These are phyloP conservation scores for Curvularia verruculosa DNA, from an alignment of 2,329 filamentous ascomycete species.

Conservation along the genomic window DNA sequence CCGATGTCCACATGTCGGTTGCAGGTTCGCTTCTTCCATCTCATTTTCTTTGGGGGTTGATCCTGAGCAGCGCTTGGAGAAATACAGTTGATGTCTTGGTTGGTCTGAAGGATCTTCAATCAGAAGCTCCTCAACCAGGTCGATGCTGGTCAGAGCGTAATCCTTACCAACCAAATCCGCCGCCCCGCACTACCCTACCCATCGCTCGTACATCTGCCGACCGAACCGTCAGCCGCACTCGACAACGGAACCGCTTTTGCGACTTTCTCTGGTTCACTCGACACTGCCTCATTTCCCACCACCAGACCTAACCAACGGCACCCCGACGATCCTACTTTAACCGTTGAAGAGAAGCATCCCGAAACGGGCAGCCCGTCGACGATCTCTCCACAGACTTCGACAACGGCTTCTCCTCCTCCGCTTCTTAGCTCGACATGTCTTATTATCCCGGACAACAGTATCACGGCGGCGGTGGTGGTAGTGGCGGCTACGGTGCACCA, in stretches of 20 bases:
- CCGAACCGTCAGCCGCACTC: conserved; percentile 23
- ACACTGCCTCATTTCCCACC: conserved; percentile 7
- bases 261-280: conserved; percentile 10
- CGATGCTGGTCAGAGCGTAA: conserved; percentile 11
- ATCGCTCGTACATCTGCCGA: conserved; percentile 12
- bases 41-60: not conserved
- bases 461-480: conserved; percentile 43
- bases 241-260: conserved; percentile 6
- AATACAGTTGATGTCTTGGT: not conserved
- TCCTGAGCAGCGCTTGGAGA: not conserved
- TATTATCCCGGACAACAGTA: conserved; percentile 52
- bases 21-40: not conserved
- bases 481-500: conserved; percentile 45
- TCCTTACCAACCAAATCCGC: conserved; percentile 24
- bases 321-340: conserved; percentile 5
- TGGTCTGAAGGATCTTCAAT: conserved; percentile 2
- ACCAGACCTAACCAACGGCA: not conserved
- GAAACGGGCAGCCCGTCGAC: conserved; percentile 7
- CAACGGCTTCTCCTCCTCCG: conserved; percentile 7
- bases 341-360: conserved; percentile 4
- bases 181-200: conserved; percentile 21
- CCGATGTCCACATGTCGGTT: not conserved
- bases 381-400: conserved; percentile 12
- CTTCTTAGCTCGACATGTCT: conserved; percentile 42
- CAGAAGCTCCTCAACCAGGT: conserved; percentile 4